Evolutionary conservation across 345 rosid species (phyloP).

Genomic region (Geranium brycei): DNA sequence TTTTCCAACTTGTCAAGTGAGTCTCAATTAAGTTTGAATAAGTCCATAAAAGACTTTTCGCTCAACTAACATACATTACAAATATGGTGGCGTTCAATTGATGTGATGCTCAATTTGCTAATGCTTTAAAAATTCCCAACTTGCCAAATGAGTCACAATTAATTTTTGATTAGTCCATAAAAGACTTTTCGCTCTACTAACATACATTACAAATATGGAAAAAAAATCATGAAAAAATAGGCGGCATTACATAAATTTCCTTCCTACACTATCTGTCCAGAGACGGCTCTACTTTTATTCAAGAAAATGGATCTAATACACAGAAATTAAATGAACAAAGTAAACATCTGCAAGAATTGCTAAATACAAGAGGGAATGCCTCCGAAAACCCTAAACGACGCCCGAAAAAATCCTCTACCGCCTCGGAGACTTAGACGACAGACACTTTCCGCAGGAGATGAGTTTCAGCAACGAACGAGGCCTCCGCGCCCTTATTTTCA

Average conservation of each 20-base stretch:
- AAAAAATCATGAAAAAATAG: slow-evolving; percentile 5
- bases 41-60: too few relatives aligned
- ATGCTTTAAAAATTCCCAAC: too few relatives aligned
- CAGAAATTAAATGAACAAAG: slow-evolving; percentile 9
- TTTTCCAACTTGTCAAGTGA: too few relatives aligned
- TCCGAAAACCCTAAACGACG: neutral
- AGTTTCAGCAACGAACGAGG: slow-evolving; percentile 58
- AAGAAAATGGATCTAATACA: neutral
- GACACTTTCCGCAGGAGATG: slow-evolving; percentile 56
- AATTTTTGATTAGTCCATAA: too few relatives aligned
- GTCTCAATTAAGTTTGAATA: too few relatives aligned
- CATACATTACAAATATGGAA: neutral
- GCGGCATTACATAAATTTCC: slow-evolving; percentile 8
- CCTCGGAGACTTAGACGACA: slow-evolving; percentile 52
- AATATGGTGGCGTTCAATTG: neutral
- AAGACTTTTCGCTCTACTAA: too few relatives aligned
- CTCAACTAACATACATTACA: too few relatives aligned
- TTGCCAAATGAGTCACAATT: too few relatives aligned
- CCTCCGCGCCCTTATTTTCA: slow-evolving; percentile 45
- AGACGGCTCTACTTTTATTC: slow-evolving; percentile 16
- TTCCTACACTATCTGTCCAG: slow-evolving; percentile 15
- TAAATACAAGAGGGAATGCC: slow-evolving; percentile 21
- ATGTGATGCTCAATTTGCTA: too few relatives aligned
- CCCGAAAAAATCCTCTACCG: slow-evolving; percentile 12
- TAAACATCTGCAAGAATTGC: slow-evolving; percentile 23